Conservation (phyloP, 192 early-diverging fungal genomes). For the Coemansia sp. region DNA sequence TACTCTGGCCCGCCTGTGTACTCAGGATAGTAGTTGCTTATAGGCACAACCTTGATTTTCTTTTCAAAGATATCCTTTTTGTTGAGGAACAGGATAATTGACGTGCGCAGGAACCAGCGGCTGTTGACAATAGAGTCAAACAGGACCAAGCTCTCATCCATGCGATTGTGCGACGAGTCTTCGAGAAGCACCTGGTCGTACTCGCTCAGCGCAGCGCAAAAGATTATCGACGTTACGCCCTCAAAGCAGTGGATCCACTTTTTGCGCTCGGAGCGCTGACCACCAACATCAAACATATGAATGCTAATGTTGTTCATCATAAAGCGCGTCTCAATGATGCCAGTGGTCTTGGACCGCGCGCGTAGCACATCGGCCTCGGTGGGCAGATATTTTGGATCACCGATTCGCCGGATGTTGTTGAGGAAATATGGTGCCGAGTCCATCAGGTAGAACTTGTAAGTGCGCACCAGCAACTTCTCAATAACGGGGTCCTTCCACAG, state of each 20-base stretch:
- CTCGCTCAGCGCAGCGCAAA: constrained; percentile 89
- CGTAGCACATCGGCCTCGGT: constrained; percentile 90
- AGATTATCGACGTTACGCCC: constrained; percentile 94
- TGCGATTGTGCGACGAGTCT: constrained; percentile 83
- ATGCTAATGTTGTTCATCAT: constrained; percentile 87
- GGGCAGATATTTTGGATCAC: constrained; percentile 80
- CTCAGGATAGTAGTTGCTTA: constrained; percentile 85
- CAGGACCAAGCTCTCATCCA: constrained; percentile 85
- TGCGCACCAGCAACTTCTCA: constrained; percentile 64
- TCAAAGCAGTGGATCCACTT: constrained; percentile 99
- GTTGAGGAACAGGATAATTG: constrained; percentile 92
- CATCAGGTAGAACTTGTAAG: constrained; percentile 85
- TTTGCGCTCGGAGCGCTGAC: constrained; percentile 97
- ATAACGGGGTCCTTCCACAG: constrained; percentile 74
- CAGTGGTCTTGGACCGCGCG: constrained; percentile 97
- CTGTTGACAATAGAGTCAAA: constrained; percentile 93
- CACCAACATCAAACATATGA: constrained; percentile 98
- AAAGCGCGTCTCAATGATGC: constrained; percentile 94
- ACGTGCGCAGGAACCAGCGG: constrained; percentile 88
- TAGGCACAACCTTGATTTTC: constrained; percentile 74
- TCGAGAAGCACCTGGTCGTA: constrained; percentile 92
- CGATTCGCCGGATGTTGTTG: constrained; percentile 82
- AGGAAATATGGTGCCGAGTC: constrained; percentile 96
- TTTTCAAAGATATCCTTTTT: constrained; percentile 86
- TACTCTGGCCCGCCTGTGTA: constrained; percentile 76